Conservation (phyloP, 345 rosid genomes). For the Limnanthes douglasii region DNA sequence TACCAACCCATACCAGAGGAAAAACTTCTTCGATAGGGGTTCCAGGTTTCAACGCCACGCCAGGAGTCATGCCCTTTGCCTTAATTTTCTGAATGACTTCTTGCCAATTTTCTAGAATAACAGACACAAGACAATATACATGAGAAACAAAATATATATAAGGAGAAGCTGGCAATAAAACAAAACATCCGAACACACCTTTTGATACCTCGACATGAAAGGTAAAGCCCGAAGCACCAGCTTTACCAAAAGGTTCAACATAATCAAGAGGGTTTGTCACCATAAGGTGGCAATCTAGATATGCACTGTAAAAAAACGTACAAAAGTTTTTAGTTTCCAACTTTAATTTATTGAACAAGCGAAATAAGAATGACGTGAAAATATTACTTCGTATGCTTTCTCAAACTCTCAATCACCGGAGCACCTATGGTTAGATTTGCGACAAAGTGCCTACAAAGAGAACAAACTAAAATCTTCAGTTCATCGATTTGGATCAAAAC, state of each 20-base stretch:
- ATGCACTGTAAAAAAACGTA: constrained; percentile 37
- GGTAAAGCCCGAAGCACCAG: constrained; percentile 96
- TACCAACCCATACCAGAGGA: constrained; percentile 46
- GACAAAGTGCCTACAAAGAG: constrained; percentile 54
- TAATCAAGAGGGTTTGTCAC: constrained; percentile 88
- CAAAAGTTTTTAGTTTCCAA: no score
- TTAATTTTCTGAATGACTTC: constrained; percentile 51
- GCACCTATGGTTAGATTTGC: constrained; percentile 87
- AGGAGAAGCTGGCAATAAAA: neutral
- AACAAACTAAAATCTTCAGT: no score
- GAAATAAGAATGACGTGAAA: no score
- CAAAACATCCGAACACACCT: constrained; percentile 25
- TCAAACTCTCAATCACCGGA: constrained; percentile 75
- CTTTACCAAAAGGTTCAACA: constrained; percentile 52
- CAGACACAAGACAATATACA: constrained; percentile 2
- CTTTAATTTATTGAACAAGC: constrained; percentile 1
- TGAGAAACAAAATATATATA: neutral
- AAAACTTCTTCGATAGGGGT: constrained; percentile 76
- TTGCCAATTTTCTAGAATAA: constrained; percentile 61
- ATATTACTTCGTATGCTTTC: constrained; percentile 70
- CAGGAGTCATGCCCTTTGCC: constrained; percentile 84
- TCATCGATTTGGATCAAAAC: no score
- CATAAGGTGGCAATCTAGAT: constrained; percentile 92
- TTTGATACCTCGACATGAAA: constrained; percentile 77
- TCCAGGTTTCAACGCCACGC: constrained; percentile 68